Base-by-base conservation (phyloP, 805 yeast genomes). In the Ogataea philodendri region DNA sequence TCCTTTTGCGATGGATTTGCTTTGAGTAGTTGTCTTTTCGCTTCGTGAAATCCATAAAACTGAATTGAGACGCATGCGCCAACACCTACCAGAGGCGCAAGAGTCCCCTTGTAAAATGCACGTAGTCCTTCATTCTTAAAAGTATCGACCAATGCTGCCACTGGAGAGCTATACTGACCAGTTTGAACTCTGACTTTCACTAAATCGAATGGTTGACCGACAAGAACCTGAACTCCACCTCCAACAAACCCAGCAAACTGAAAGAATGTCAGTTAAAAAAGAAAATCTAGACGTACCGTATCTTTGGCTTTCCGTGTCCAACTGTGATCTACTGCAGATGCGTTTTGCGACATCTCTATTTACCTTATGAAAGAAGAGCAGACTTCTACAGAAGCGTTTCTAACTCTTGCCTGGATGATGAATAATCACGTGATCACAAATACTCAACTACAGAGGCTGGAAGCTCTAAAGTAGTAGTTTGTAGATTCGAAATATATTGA, bases 121-220 rank as follows among this genome's bases (percentile, higher is more conserved):
- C 59, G 44, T n/a, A 69, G 59, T 2, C 86, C 86, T 54, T 78
- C 85, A 26, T 72, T 74, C 22, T 66, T 66, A 29, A 80, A 49
- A 0, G 84, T 77, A 22, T 66, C 69, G 32, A 66, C 67, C 22
- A 79, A 53, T 10, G 80, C 78, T 30, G 65, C 63, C 6, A 70
- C 48, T 9, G 82, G 74, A 3, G 78, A 61, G 18, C 65, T 55
- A 49, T 65, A 77, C 29, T 82, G 75, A 2, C 94, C 88, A 1
- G 85, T 79, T 48, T 80, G 85, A 48, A 78, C 67, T 40, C 84
- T 66, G 16, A 80, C 86, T 52, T 80, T 80, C 45, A 80, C 81
- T 47, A 80, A 67, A 55, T 80, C 87, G 57, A 79, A 79, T 10
- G 84, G 85, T 54, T 78, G 85, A 21, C 78, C 77, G n/a, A 72